Evolutionary conservation across 2,329 filamentous ascomycete species (phyloP), one percentile per base, ranked within the genome.

Genomic region (Madurella mycetomatis): DNA sequence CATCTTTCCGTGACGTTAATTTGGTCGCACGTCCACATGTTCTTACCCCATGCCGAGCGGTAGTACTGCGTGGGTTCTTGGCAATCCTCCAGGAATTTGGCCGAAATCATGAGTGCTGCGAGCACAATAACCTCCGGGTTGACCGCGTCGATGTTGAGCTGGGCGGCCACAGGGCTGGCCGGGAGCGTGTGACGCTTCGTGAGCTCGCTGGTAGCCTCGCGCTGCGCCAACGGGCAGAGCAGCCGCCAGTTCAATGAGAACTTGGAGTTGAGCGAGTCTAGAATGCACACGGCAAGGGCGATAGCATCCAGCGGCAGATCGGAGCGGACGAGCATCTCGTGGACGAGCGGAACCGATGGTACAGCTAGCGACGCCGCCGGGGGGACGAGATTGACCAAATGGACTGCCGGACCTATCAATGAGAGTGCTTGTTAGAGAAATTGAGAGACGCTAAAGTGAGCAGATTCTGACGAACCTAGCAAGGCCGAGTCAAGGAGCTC

Each of bases 321-420:
- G 53, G 83, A 78, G 58, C 81, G 78, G 53, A 73, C 74, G 54
- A 87, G 75, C 60, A 87, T 79, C 45, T 76, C 74, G 66, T 86
- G 84, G 18, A 86, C 79, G 46, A 82, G 71, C 37, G 78, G 69
- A 31, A 84, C 74, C 1, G 82, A 86, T 2, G 84, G 76, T 1
- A 73, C 72, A 55, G 77, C 76, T 54, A 85, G 73, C 19, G 84
- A 86, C 54, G 83, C 82, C 12, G 81, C 78, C 9, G 81, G 78
- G 11, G 84, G 84, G 53, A 87, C 78, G 67, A 87, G 78, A 67
- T 85, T 85, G 63, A 83, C 80, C 53, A 87, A 77, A 65, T 86
- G 83, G 47, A 83, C 79, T 58, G 84, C 82, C 50, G 84, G 81
- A 56, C 84, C 84, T 87, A 66, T 47, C 49, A 31, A 37, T 7